Conservation (phyloP, 306 rosid genomes). For the Cucurbita ficifolia region DNA sequence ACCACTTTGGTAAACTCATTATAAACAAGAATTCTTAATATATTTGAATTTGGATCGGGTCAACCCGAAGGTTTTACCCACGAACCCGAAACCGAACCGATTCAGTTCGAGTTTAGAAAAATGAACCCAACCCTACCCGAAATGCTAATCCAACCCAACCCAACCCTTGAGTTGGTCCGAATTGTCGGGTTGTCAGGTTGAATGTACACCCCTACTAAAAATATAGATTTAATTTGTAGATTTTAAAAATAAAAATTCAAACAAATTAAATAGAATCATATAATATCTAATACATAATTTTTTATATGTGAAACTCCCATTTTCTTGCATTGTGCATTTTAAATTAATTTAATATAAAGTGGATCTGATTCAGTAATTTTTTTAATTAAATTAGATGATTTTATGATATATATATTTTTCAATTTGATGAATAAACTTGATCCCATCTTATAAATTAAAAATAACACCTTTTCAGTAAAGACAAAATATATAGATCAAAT, state of each 20-base stretch:
- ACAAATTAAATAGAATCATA: neutral
- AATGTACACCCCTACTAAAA: too few species aligned
- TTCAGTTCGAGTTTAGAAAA: too few species aligned
- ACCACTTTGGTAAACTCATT: too few species aligned
- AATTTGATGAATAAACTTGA: neutral
- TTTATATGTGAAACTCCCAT: neutral
- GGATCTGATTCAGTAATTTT: neutral
- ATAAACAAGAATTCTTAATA: too few species aligned
- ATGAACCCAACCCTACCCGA: too few species aligned
- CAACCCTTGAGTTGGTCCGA: too few species aligned
- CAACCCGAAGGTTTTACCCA: too few species aligned
- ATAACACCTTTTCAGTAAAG: neutral
- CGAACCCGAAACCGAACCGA: too few species aligned
- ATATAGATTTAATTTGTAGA: too few species aligned
- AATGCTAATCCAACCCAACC: too few species aligned
- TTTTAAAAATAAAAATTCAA: neutral
- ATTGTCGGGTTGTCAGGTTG: too few species aligned
- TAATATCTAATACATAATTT: neutral
- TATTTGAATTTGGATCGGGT: too few species aligned
- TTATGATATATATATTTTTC: neutral
- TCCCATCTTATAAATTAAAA: neutral
- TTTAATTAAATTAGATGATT: neutral
- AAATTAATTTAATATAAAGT: neutral
- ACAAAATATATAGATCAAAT: neutral
- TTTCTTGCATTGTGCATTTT: neutral